Conservation (phyloP, 495 filamentous ascomycete species). For the Neurospora sp. region DNA sequence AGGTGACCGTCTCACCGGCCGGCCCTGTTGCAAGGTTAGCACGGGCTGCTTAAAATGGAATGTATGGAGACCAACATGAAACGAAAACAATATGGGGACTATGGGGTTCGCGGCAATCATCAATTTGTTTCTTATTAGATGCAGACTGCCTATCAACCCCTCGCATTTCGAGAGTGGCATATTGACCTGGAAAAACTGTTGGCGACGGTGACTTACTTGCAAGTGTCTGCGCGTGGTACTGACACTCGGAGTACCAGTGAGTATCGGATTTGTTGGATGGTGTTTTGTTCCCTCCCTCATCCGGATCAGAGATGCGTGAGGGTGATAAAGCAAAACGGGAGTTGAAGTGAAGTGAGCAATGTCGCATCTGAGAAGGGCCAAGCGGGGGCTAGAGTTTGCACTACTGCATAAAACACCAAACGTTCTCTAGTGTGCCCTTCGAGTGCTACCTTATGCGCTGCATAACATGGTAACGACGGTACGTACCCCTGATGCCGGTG, state of each 20-base stretch:
- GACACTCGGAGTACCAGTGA: background rate
- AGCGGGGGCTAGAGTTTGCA: background rate
- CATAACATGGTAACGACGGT: background rate
- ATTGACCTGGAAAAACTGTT: background rate
- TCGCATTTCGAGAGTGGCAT: background rate
- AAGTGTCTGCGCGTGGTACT: background rate
- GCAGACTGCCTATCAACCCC: background rate
- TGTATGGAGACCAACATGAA: background rate
- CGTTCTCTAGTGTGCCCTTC: background rate
- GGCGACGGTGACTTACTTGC: background rate
- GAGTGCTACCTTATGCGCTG: background rate
- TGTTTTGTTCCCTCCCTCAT: background rate
- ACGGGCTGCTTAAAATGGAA: background rate
- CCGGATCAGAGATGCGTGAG: background rate
- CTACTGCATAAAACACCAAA: background rate
- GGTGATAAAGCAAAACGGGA: background rate
- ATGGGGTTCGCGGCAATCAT: background rate
- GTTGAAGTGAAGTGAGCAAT: background rate
- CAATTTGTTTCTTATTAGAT: background rate
- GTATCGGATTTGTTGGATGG: background rate
- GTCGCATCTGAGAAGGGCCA: background rate
- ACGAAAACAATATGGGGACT: background rate
- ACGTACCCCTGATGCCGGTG: background rate
- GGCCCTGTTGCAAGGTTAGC: background rate
- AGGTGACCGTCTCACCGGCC: background rate